Conservation (phyloP, 2,329 filamentous ascomycete species). For the Ophiognomonia clavigignenti-juglandacearum region DNA sequence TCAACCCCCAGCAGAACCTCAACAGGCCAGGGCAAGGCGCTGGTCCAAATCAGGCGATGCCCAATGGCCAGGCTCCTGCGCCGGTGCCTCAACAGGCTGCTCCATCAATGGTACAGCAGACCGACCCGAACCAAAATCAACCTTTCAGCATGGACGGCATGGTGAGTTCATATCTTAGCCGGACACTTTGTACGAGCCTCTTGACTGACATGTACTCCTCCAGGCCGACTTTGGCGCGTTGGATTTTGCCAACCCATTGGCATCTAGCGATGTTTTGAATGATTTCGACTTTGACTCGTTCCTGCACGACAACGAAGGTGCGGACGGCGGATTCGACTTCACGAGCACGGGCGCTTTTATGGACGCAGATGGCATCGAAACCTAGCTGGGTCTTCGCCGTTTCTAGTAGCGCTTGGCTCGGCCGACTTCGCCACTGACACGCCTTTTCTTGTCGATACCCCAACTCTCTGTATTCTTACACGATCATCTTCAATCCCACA, state of each 20-base stretch:
- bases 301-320: conserved; percentile 52
- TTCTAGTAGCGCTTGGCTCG: no score
- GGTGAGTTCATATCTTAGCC: conserved; percentile 32
- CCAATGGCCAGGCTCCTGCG: conserved; percentile 41
- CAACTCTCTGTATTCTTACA: conserved; percentile 16
- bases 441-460: conserved; percentile 17
- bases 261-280: conserved; percentile 53
- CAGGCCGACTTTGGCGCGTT: conserved; percentile 40
- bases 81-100: conserved; percentile 37
- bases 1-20: conserved; percentile 44
- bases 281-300: conserved; percentile 68
- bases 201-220: conserved; percentile 17
- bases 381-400: background rate
- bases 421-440: background rate
- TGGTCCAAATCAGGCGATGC: conserved; percentile 31
- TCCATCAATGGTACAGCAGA: conserved; percentile 38
- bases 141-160: conserved; percentile 46
- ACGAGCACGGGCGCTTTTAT: conserved; percentile 45
- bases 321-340: conserved; percentile 50
- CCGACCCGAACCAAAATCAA: conserved; percentile 46
- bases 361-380: conserved; percentile 50
- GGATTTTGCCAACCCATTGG: conserved; percentile 52
- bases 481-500: conserved; percentile 7
- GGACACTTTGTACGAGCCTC: background rate
- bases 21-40: conserved; percentile 39